Evolutionary conservation across 352 stramenopile species (phyloP).

Genomic region (Phytophthora crassamura): DNA sequence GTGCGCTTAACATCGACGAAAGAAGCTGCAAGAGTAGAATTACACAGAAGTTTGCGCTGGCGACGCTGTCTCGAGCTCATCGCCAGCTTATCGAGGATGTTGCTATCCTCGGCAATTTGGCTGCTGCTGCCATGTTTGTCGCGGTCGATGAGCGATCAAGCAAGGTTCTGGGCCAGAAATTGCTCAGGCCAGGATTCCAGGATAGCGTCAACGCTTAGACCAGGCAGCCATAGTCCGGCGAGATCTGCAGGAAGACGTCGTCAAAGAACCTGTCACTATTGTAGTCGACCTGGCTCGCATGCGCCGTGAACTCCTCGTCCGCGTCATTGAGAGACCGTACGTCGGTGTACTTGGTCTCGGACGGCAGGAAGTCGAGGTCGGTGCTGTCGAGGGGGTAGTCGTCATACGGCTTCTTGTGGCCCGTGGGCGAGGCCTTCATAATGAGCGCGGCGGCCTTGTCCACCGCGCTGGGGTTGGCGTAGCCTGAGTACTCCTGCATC

Average conservation of each 20-base stretch:
- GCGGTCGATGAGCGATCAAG: conserved; percentile 33
- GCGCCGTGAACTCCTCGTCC: conserved; percentile 55
- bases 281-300: conserved; percentile 67
- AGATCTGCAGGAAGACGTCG: conserved; percentile 83
- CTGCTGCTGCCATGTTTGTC: conserved; percentile 19
- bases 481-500: conserved; percentile 14
- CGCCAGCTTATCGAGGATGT: conserved; percentile 28
- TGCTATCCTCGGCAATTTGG: conserved; percentile 5
- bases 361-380: conserved; percentile 45
- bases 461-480: conserved; percentile 13
- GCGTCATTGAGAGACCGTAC: conserved; percentile 54
- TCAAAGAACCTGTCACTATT: conserved; percentile 77
- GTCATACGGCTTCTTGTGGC: conserved; percentile 22
- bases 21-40: conserved; percentile 19
- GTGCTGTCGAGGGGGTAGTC: conserved; percentile 43
- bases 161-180: conserved; percentile 11
- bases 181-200: neutral
- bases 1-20: conserved; percentile 2
- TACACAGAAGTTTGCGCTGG: conserved; percentile 22
- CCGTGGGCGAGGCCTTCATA: conserved; percentile 16
- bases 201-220: conserved; percentile 38
- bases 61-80: conserved; percentile 1
- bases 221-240: conserved; percentile 73
- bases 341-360: conserved; percentile 64
- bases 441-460: conserved; percentile 29